phyloP scores from a whole-genome alignment of 768 basidiomycete species.

The Phlebiopsis gigantea region DNA sequence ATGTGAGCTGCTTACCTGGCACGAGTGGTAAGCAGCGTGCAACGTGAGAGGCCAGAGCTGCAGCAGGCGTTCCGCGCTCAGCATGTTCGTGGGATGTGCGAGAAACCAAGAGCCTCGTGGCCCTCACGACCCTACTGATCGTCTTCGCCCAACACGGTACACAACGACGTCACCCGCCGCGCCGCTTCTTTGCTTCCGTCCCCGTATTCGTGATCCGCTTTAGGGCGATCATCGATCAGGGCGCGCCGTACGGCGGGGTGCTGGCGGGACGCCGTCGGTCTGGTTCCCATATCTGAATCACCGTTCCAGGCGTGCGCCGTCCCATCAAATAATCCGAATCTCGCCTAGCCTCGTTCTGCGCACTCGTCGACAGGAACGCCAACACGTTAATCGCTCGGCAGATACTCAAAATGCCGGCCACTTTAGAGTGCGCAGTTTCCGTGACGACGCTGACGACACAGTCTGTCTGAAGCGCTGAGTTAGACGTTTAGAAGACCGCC shows the following conservation, averaged over 20 bases:
- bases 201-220: neutral
- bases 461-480: too few relatives aligned
- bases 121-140: neutral
- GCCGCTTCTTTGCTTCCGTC: neutral
- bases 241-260: conserved; percentile 2
- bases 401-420: neutral
- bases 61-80: neutral
- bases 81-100: neutral
- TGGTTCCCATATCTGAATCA: neutral
- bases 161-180: neutral
- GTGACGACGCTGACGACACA: too few relatives aligned
- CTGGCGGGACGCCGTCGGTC: neutral
- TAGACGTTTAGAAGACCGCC: too few relatives aligned
- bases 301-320: neutral
- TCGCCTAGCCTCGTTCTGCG: neutral
- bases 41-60: neutral
- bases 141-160: too few relatives aligned
- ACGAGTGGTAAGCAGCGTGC: neutral
- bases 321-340: too few relatives aligned
- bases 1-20: neutral
- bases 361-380: neutral
- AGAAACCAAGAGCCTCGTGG: neutral
- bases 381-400: neutral
- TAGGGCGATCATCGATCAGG: neutral
- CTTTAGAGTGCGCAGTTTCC: too few relatives aligned